phyloP scores from a whole-genome alignment of 768 basidiomycete genomes.

The Lentinus brumalis region DNA sequence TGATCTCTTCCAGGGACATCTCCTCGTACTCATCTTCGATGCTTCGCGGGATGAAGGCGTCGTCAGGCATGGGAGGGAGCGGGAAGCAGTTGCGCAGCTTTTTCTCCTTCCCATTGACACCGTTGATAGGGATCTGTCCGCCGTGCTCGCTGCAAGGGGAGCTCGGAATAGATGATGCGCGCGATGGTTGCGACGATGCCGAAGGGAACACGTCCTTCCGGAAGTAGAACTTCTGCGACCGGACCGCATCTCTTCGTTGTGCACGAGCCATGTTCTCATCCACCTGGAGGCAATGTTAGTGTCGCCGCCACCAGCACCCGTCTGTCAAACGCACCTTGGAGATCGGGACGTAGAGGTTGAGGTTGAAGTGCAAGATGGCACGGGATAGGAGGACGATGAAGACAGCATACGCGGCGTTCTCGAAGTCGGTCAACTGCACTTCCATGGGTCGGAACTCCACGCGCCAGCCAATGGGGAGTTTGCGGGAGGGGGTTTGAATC shows the following conservation, averaged over 20 bases:
- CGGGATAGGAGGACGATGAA: conserved; percentile 94
- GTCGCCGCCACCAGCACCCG: neutral
- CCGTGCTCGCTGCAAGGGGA: conserved; percentile 27
- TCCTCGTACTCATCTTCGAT: conserved; percentile 88
- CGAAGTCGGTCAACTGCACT: conserved; percentile 97
- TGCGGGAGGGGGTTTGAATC: conserved; percentile 97
- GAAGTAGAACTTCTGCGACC: conserved; percentile 83
- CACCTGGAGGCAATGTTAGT: conserved; percentile 54
- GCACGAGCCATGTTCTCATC: conserved; percentile 96
- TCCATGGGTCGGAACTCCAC: conserved; percentile 99
- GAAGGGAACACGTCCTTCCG: conserved; percentile 77
- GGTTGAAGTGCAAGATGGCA: conserved; percentile 86
- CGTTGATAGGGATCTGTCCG: conserved; percentile 18
- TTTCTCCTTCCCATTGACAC: conserved; percentile 53
- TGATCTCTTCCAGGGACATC: conserved; percentile 90
- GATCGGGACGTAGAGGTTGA: conserved; percentile 97
- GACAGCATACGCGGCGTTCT: conserved; percentile 95
- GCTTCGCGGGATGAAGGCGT: conserved; percentile 43
- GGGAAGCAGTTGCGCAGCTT: conserved; percentile 75
- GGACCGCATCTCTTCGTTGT: conserved; percentile 79
- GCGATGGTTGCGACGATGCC: conserved; percentile 33
- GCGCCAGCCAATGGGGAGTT: conserved; percentile 95
- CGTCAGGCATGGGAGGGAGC: conserved; percentile 52
- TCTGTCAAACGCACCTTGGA: conserved; percentile 66
- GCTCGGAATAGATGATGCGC: conserved; percentile 24